Evolutionary conservation across 768 basidiomycete species (phyloP).

Genomic region (Lactifluus echinatus): DNA sequence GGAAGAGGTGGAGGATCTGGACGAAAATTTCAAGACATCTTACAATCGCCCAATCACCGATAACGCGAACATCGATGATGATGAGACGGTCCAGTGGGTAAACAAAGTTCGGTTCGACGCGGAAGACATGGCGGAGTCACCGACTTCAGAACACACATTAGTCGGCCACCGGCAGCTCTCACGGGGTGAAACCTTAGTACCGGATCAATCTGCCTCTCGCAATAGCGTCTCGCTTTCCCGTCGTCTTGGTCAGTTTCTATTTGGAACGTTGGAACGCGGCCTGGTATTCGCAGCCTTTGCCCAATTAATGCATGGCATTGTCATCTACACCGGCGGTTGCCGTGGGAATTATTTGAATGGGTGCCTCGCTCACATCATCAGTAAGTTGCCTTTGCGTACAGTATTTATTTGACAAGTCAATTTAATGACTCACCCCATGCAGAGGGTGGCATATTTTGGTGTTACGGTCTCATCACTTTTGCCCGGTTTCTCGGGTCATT

Average conservation of each 20-base stretch:
- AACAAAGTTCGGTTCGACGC: slow-evolving; percentile 36
- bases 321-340: slow-evolving; percentile 83
- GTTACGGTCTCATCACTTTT: slow-evolving; percentile 81
- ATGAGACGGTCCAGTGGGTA: slow-evolving; percentile 46
- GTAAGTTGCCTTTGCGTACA: too few relatives aligned
- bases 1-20: slow-evolving; percentile 48
- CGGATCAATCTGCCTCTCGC: slow-evolving; percentile 27
- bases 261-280: slow-evolving; percentile 48
- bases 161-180: slow-evolving; percentile 36
- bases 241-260: slow-evolving; percentile 39
- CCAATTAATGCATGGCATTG: slow-evolving; percentile 59
- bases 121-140: slow-evolving; percentile 37
- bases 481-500: slow-evolving; percentile 92
- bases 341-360: slow-evolving; percentile 69
- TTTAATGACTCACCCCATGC: slow-evolving; percentile 28
- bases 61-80: slow-evolving; percentile 21
- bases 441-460: slow-evolving; percentile 93
- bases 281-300: slow-evolving; percentile 68
- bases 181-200: slow-evolving; percentile 56
- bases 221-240: slow-evolving; percentile 25
- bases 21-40: slow-evolving; percentile 36
- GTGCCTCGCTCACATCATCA: slow-evolving; percentile 88
- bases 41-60: slow-evolving; percentile 2
- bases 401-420: too few relatives aligned
- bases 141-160: slow-evolving; percentile 45